Conservation (phyloP, 1,284 basidiomycete genomes). For the Puccinia hordei region DNA sequence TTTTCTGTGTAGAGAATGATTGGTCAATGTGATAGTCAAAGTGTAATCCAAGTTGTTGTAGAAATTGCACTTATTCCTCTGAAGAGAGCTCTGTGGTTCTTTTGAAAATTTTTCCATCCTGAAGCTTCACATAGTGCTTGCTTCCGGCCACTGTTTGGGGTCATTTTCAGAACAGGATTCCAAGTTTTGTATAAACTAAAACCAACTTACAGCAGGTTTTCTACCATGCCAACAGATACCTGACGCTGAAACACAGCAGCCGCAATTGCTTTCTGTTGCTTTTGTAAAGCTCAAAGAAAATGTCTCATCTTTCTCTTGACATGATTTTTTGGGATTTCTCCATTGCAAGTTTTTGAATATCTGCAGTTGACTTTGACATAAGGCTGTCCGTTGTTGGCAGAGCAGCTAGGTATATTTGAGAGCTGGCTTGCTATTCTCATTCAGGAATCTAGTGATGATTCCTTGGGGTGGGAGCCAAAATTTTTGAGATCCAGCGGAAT, state of each 20-base stretch:
- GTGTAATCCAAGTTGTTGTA: neutral
- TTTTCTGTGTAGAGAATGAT: conserved; percentile 2
- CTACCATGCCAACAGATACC: conserved; percentile 18
- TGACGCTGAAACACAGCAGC: neutral
- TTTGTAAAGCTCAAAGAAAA: conserved; percentile 14
- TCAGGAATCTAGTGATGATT: neutral
- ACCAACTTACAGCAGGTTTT: neutral
- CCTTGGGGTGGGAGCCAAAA: neutral
- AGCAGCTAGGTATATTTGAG: neutral
- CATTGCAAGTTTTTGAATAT: neutral
- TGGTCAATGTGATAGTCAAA: too few relatives aligned
- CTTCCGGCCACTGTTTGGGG: neutral
- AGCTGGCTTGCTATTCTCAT: neutral
- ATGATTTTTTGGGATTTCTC: neutral
- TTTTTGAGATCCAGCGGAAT: too few relatives aligned
- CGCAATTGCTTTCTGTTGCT: neutral
- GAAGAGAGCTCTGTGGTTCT: neutral
- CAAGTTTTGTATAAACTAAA: neutral
- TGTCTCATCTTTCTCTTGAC: neutral
- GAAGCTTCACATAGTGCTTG: neutral
- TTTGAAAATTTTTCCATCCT: neutral
- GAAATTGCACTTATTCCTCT: conserved; percentile 4
- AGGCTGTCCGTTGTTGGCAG: neutral
- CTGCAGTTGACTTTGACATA: neutral
- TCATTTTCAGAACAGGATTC: too few relatives aligned